These are phyloP conservation scores for Hypomontagnella submonticulosa DNA, from an alignment of 495 filamentous ascomycete genomes.

Conservation along the genomic window DNA sequence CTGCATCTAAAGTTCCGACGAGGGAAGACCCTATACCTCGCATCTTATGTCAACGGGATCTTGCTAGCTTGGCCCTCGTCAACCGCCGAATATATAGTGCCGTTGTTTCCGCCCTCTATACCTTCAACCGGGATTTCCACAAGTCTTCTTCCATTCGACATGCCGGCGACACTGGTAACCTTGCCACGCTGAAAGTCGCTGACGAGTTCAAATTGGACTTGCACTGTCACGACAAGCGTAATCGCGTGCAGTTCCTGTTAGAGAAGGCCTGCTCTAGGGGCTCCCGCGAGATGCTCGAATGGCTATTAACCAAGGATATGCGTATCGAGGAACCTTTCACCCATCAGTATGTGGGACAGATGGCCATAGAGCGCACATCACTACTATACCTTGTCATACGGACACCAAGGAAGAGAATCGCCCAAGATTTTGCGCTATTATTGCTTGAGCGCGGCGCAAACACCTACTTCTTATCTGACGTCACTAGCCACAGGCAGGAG, in stretches of 20 bases:
- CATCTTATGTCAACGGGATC: neutral
- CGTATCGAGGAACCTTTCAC: neutral
- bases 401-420: neutral
- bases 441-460: constrained; percentile 6
- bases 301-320: neutral
- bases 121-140: neutral
- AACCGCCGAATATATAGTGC: neutral
- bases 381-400: neutral
- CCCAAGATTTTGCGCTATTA: neutral
- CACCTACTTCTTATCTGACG: neutral
- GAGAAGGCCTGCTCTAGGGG: neutral
- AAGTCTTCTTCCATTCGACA: neutral
- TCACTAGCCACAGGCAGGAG: too few species aligned
- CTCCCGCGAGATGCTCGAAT: neutral
- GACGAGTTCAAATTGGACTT: neutral
- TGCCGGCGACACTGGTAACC: neutral
- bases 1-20: neutral
- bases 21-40: neutral
- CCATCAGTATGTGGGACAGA: neutral
- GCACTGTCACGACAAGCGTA: neutral
- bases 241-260: neutral
- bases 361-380: neutral
- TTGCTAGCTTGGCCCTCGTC: constrained; percentile 6
- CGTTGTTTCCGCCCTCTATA: neutral
- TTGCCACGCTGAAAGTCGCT: neutral